A percentile compares a stretch with the other conserved stretches of the same genome.
Evolutionary conservation across 495 filamentous ascomycete species (phyloP).

Genomic region (Tuber brumale): DNA sequence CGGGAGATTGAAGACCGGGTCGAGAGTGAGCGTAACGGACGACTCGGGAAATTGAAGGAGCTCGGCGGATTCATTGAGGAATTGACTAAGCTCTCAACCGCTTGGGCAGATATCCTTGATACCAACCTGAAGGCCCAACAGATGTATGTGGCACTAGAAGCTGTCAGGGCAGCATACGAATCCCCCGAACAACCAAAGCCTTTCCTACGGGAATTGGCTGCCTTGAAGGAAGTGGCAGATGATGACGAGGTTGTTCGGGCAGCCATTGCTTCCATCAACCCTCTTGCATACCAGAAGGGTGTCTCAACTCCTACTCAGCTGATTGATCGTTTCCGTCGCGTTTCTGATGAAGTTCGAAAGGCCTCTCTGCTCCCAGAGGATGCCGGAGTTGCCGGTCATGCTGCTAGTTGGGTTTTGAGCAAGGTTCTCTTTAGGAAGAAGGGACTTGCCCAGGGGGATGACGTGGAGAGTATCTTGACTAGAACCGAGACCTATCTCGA

Average conservation of each 20-base stretch:
- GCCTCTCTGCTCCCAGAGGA: slow-evolving; percentile 83
- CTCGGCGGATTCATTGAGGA: slow-evolving; percentile 68
- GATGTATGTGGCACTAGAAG: slow-evolving; percentile 88
- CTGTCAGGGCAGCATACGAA: slow-evolving; percentile 74
- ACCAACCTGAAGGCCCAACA: slow-evolving; percentile 88
- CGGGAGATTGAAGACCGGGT: slow-evolving; percentile 71
- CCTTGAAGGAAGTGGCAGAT: slow-evolving; percentile 81
- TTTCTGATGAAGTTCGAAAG: slow-evolving; percentile 90
- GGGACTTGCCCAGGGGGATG: slow-evolving; percentile 74
- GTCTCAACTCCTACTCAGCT: slow-evolving; percentile 75
- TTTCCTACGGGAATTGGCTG: slow-evolving; percentile 83
- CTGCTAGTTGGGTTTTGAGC: slow-evolving; percentile 76
- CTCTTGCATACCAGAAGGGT: slow-evolving; percentile 84
- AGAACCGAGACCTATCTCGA: slow-evolving; percentile 82
- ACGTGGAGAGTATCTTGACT: slow-evolving; percentile 88
- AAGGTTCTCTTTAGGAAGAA: slow-evolving; percentile 92
- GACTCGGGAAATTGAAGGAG: slow-evolving; percentile 75
- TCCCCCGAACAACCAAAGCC: slow-evolving; percentile 66
- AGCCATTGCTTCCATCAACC: slow-evolving; percentile 90
- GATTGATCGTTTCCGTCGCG: slow-evolving; percentile 89
- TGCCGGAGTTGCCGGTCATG: slow-evolving; percentile 88
- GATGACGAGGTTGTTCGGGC: slow-evolving; percentile 79
- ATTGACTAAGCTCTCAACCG: slow-evolving; percentile 73
- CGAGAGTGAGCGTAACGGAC: slow-evolving; percentile 79
- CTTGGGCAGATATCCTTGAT: slow-evolving; percentile 83